Evolutionary conservation across 2,329 filamentous ascomycete genomes (phyloP), one percentile per base, ranked within the genome.

Genomic region (Botrytis paeoniae): DNA sequence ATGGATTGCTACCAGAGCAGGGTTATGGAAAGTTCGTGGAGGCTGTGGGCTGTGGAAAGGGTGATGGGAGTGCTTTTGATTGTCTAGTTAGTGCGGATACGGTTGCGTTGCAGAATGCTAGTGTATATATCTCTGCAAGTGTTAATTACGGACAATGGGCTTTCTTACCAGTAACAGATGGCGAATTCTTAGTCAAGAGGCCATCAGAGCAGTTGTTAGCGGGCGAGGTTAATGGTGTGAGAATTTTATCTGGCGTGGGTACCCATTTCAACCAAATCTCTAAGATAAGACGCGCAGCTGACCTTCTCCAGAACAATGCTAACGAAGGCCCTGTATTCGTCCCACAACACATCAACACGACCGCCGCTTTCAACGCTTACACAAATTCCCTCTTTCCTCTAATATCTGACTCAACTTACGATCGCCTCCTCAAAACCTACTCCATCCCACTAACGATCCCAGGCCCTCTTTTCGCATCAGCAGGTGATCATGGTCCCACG

Each of bases 261-360:
- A 25, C 6, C n/a, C 32, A 10, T 22, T 41, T 20, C 4, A 29
- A 60, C 22, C 14, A 25, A 35, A 37, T 25, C 22, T 4, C 1
- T 22, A 29, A 5, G 25, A 22, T 8, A 43, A 18, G 18, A 20
- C 29, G 39, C 18, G 18, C 65, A 69, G 65, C 65, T 69, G 32
- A 69, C 7, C 16, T 18, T 25, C 1, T 3, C 32, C 32, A 72
- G 73, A 85, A 86, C 77, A 87, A 86, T 73, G 85, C 85, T 4
- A 84, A 88, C 75, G 87, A 89, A 81, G 86, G 84, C 5, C 77
- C 81, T 14, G 73, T 75, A 2, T 87, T 87, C 75, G 82, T 83
- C 4, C 83, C 83, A 0, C 82, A 83, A 51, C 82, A 82, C 60
- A 84, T 88, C 59, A 80, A 78, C 6, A 85, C 83, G 0, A 80